Conservation (phyloP, 306 rosid genomes). For the Quercus engelmannii region DNA sequence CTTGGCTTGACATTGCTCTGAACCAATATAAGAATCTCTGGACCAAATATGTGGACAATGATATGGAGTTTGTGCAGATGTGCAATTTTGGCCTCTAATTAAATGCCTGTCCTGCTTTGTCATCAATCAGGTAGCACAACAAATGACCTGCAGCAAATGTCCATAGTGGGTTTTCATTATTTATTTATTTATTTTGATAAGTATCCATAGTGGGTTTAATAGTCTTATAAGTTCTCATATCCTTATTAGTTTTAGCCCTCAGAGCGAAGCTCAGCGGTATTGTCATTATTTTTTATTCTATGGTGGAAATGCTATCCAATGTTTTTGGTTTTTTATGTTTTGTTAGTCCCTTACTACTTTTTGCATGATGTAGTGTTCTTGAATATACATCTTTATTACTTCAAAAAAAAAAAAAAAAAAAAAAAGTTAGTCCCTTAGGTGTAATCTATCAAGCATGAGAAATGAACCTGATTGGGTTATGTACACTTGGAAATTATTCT, state of each 20-base stretch:
- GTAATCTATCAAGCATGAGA: slow-evolving; percentile 33
- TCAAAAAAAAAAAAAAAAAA: no score
- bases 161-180: slow-evolving; percentile 15
- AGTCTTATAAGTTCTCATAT: slow-evolving; percentile 31
- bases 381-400: no score
- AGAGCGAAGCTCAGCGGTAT: slow-evolving; percentile 52
- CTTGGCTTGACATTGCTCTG: slow-evolving; percentile 98
- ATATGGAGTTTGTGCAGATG: slow-evolving; percentile 97
- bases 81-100: slow-evolving; percentile 97
- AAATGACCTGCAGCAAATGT: slow-evolving; percentile 22
- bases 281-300: neutral
- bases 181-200: neutral
- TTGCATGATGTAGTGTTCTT: no score
- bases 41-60: slow-evolving; percentile 93
- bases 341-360: slow-evolving; percentile 1
- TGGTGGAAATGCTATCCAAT: slow-evolving; percentile 25
- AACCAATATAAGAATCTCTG: slow-evolving; percentile 93
- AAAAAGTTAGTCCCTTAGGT: slow-evolving; percentile 1
- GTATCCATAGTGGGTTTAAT: slow-evolving; percentile 17
- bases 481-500: slow-evolving; percentile 43
- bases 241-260: slow-evolving; percentile 40
- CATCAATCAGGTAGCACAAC: slow-evolving; percentile 30
- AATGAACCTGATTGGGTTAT: slow-evolving; percentile 37
- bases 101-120: slow-evolving; percentile 13
- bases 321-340: slow-evolving; percentile 16